These are phyloP conservation scores for Vitrella brassicaformis DNA, from an alignment of 73 alveolate genomes.

Conservation along the genomic window DNA sequence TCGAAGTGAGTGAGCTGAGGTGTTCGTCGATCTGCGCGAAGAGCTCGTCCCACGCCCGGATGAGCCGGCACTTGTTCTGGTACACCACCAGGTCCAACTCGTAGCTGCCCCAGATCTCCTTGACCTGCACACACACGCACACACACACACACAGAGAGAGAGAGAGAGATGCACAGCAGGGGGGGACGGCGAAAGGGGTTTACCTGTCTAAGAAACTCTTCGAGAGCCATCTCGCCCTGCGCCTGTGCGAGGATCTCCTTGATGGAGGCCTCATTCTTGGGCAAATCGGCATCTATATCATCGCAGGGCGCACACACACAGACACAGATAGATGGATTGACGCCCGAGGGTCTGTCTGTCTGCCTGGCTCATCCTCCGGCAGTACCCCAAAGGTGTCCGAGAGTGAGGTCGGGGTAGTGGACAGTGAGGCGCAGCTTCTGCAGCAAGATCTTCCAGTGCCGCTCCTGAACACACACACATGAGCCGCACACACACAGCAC, in stretches of 20 bases:
- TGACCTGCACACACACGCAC: not conserved
- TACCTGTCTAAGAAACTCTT: conserved; percentile 70
- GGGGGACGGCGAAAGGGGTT: not conserved
- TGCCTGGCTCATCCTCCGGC: no score
- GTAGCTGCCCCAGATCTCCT: conserved; percentile 32
- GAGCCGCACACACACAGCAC: no score
- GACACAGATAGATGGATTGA: conserved; percentile 10
- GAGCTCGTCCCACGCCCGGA: conserved; percentile 95
- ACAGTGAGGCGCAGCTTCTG: conserved; percentile 53
- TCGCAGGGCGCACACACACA: conserved; percentile 59
- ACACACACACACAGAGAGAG: no score
- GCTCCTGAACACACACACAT: no score
- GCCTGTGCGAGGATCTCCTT: conserved; percentile 81
- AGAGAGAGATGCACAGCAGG: not conserved
- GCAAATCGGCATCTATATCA: conserved; percentile 69
- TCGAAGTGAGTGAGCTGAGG: conserved; percentile 83
- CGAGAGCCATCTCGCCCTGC: conserved; percentile 88
- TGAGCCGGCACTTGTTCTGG: conserved; percentile 92
- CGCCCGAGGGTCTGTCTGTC: no score
- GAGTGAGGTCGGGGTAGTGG: not conserved
- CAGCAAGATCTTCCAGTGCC: conserved; percentile 86
- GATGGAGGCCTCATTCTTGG: conserved; percentile 67
- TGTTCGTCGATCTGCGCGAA: conserved; percentile 94
- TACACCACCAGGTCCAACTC: conserved; percentile 90
- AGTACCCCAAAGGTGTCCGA: conserved; percentile 46